A percentile compares a stretch with the other conserved stretches of the same genome.
Evolutionary conservation across 768 basidiomycete species (phyloP).

Genomic region (Clavaria fumosa): DNA sequence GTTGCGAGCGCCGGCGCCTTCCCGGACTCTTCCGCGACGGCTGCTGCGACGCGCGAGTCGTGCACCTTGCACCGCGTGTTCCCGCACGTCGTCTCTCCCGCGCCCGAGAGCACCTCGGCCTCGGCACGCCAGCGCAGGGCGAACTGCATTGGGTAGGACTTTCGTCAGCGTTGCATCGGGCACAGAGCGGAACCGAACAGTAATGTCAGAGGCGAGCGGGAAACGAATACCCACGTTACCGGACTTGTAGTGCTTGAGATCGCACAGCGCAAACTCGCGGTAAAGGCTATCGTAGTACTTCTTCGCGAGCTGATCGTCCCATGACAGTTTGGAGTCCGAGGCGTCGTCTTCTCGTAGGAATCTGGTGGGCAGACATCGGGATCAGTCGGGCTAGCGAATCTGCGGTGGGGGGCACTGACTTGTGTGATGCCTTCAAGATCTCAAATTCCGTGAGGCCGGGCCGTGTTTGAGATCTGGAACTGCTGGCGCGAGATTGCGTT

Average conservation of each 20-base stretch:
- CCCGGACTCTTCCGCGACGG: conserved; percentile 10
- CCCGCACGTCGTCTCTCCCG: conserved; percentile 79
- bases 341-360: conserved; percentile 59
- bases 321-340: conserved; percentile 27
- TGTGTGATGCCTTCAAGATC: conserved; percentile 59
- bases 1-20: conserved; percentile 41
- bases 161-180: background rate
- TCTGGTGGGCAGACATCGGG: conserved; percentile 21
- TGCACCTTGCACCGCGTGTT: conserved; percentile 76
- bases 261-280: conserved; percentile 83
- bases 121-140: conserved; percentile 92
- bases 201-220: background rate
- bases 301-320: conserved; percentile 76
- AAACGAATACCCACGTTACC: conserved; percentile 45
- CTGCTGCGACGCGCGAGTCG: conserved; percentile 18
- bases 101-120: conserved; percentile 70
- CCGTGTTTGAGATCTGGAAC: too few relatives aligned
- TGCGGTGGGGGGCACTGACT: conserved; percentile 21
- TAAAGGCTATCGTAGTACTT: conserved; percentile 85
- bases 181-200: too few relatives aligned
- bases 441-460: conserved; percentile 75
- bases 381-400: background rate
- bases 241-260: conserved; percentile 91
- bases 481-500: too few relatives aligned
- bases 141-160: conserved; percentile 50